Evolutionary conservation across 768 basidiomycete species (phyloP).

Genomic region (Candolleomyces eurysporus): DNA sequence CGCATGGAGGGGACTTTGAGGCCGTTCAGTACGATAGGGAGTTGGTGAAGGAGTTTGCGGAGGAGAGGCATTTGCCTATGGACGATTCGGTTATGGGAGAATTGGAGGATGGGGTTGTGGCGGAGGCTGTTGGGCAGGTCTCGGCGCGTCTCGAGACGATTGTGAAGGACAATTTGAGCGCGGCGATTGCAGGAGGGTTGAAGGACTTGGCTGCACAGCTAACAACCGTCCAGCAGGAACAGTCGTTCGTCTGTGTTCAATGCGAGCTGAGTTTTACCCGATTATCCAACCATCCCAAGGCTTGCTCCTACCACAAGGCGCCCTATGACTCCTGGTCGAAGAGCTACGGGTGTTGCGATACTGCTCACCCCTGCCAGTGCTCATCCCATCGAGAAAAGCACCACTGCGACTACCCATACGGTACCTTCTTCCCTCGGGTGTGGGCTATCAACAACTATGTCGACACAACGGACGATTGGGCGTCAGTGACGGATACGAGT

Average conservation of each 20-base stretch:
- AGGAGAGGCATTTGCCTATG: constrained; percentile 32
- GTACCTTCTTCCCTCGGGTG: constrained; percentile 33
- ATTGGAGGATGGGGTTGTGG: constrained; percentile 28
- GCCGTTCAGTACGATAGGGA: constrained; percentile 31
- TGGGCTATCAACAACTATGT: constrained; percentile 28
- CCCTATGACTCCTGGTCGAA: constrained; percentile 33
- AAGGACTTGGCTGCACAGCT: constrained; percentile 34
- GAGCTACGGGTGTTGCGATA: constrained; percentile 35
- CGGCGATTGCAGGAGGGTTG: constrained; percentile 34
- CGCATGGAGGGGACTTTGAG: constrained; percentile 34
- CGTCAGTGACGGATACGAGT: constrained; percentile 32
- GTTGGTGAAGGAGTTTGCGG: constrained; percentile 37
- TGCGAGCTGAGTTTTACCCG: constrained; percentile 36
- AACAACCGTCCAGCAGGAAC: constrained; percentile 32
- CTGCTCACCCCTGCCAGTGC: constrained; percentile 33
- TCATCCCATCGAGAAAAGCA: constrained; percentile 33
- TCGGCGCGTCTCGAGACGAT: constrained; percentile 28
- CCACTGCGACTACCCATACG: constrained; percentile 42
- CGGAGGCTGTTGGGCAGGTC: constrained; percentile 32
- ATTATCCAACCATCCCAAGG: constrained; percentile 34
- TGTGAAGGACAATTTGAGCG: constrained; percentile 30
- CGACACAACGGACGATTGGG: constrained; percentile 34
- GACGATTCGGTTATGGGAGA: constrained; percentile 41
- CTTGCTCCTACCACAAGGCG: constrained; percentile 37
- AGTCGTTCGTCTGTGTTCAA: constrained; percentile 36